Conservation (phyloP, 2,329 filamentous ascomycete species). For the Aspergillus sp. region DNA sequence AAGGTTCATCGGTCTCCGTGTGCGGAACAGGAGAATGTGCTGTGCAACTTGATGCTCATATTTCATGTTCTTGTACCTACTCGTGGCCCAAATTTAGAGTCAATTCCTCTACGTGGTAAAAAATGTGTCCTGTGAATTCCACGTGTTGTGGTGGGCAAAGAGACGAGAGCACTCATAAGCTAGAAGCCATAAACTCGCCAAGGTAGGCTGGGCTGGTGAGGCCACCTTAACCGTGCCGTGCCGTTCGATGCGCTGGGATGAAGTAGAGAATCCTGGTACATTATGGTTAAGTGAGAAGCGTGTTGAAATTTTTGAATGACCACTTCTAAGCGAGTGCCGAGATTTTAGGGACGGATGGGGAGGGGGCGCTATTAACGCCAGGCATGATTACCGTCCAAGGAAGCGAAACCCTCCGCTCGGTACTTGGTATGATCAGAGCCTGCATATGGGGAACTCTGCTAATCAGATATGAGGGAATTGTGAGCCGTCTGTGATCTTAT, state of each 20-base stretch:
- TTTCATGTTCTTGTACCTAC: background rate
- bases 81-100: too few relatives aligned
- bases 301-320: background rate
- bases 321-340: background rate
- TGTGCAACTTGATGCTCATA: background rate
- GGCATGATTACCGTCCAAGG: background rate
- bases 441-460: constrained; percentile 1
- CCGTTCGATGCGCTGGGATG: background rate
- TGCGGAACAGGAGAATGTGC: background rate
- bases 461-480: constrained; percentile 3
- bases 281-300: background rate
- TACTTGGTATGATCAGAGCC: constrained; percentile 4
- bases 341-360: background rate
- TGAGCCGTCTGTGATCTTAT: background rate
- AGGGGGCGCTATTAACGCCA: background rate
- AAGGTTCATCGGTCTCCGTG: background rate
- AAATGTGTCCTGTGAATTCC: too few relatives aligned
- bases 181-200: background rate
- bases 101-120: too few relatives aligned
- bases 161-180: background rate
- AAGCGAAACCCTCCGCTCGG: background rate
- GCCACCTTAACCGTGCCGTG: background rate
- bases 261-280: background rate
- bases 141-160: background rate
- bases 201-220: background rate